Percentiles rank a stretch among this genome's conserved stretches.
phyloP scores from a whole-genome alignment of 345 rosid genomes.

The Murraya paniculata region DNA sequence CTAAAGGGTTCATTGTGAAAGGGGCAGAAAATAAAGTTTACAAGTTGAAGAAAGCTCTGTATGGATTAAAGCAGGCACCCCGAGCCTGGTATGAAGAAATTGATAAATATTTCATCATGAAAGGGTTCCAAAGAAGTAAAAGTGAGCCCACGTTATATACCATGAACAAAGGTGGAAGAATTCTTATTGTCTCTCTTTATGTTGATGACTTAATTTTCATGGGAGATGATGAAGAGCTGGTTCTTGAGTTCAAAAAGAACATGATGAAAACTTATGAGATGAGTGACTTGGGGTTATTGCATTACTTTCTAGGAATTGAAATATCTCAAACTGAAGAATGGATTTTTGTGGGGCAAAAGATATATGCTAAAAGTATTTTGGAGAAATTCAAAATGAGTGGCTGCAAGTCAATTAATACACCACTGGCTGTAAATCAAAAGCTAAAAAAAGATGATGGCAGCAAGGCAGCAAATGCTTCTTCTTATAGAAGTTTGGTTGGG shows the following conservation, averaged over 20 bases:
- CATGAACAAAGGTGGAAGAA: no score
- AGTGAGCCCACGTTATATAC: not conserved
- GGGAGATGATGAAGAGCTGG: not conserved
- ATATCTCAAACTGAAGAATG: not conserved
- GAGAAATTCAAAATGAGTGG: not conserved
- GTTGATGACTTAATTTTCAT: not conserved
- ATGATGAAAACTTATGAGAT: not conserved
- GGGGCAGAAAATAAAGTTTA: not conserved
- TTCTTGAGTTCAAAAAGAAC: not conserved
- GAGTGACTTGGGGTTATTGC: not conserved
- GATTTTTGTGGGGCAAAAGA: not conserved
- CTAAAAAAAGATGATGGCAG: not conserved
- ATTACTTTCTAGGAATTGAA: not conserved
- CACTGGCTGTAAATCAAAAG: not conserved
- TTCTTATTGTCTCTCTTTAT: slow-evolving; percentile 4
- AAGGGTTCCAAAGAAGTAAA: not conserved
- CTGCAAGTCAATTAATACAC: no score
- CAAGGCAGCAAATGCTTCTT: not conserved
- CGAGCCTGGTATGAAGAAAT: not conserved
- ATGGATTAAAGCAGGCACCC: not conserved
- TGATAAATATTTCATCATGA: not conserved
- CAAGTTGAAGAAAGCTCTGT: not conserved
- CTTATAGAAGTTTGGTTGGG: not conserved
- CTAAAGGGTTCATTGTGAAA: not conserved
- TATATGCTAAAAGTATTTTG: not conserved